Percentiles rank a stretch among this genome's conserved stretches.
Conservation (phyloP, 1,284 basidiomycete species). For the Coniferiporia sulphurascens region DNA sequence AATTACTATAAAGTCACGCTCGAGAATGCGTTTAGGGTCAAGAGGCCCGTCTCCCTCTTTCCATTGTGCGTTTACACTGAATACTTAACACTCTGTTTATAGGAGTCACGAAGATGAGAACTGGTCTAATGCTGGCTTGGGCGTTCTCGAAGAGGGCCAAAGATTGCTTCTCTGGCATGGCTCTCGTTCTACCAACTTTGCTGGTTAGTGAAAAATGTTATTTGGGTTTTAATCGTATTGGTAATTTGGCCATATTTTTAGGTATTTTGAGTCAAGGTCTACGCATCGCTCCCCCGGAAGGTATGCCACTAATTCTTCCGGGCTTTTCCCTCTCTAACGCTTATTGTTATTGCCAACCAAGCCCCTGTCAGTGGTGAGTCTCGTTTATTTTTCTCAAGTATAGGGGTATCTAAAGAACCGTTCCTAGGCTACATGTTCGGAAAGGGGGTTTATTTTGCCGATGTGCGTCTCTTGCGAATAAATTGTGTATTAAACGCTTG, state of each 20-base stretch:
- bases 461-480: conserved; percentile 37
- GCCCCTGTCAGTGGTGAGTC: conserved; percentile 45
- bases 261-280: conserved; percentile 63
- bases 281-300: conserved; percentile 66
- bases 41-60: conserved; percentile 35
- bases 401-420: background rate
- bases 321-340: background rate
- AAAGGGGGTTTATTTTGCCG: conserved; percentile 65
- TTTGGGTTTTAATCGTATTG: background rate
- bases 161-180: conserved; percentile 64
- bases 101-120: conserved; percentile 47
- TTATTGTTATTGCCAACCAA: conserved; percentile 17
- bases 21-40: conserved; percentile 50
- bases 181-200: conserved; percentile 60
- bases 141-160: conserved; percentile 43
- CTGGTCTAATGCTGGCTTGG: conserved; percentile 46
- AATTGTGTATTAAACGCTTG: conserved; percentile 9
- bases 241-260: conserved; percentile 14
- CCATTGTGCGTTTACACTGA: background rate
- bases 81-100: background rate
- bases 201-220: conserved; percentile 31
- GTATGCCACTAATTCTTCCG: conserved; percentile 24
- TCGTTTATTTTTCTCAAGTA: background rate
- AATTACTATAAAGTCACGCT: conserved; percentile 39
- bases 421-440: conserved; percentile 56